Evolutionary conservation across 306 rosid genomes (phyloP).

Genomic region (Vigna nakashimae): DNA sequence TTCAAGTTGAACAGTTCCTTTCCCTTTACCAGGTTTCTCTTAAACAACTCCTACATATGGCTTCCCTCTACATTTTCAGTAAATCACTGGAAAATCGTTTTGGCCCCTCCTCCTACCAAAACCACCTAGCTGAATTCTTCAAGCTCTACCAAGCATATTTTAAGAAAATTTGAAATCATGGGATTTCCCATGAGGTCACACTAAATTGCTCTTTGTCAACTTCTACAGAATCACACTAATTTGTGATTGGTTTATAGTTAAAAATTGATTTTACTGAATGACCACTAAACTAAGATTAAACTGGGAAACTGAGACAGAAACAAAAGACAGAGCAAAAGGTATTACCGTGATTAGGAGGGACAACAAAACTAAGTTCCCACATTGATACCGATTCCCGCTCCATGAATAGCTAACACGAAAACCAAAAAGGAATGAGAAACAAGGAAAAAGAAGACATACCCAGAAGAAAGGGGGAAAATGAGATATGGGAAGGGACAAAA

Average conservation of each 20-base stretch:
- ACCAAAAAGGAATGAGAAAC: neutral
- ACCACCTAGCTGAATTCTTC: no score
- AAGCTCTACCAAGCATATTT: no score
- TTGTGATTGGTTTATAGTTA: neutral
- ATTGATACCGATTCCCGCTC: constrained; percentile 92
- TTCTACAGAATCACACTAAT: neutral
- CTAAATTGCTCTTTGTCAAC: neutral
- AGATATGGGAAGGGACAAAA: neutral
- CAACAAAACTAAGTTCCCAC: constrained; percentile 99
- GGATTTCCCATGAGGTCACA: no score
- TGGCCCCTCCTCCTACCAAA: no score
- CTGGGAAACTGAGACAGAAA: neutral
- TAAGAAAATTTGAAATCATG: no score
- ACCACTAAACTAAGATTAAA: neutral
- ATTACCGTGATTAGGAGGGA: constrained; percentile 97
- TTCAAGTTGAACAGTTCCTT: no score
- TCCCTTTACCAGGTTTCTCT: no score
- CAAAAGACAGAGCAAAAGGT: constrained; percentile 20
- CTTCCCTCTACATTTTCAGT: no score
- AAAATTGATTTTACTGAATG: neutral
- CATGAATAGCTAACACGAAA: constrained; percentile 69
- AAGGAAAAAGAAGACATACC: neutral
- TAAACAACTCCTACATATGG: no score
- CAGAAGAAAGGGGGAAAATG: neutral
- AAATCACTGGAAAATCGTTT: no score